Evolutionary conservation across 2,329 filamentous ascomycete genomes (phyloP).

Genomic region (Fusarium sp.): DNA sequence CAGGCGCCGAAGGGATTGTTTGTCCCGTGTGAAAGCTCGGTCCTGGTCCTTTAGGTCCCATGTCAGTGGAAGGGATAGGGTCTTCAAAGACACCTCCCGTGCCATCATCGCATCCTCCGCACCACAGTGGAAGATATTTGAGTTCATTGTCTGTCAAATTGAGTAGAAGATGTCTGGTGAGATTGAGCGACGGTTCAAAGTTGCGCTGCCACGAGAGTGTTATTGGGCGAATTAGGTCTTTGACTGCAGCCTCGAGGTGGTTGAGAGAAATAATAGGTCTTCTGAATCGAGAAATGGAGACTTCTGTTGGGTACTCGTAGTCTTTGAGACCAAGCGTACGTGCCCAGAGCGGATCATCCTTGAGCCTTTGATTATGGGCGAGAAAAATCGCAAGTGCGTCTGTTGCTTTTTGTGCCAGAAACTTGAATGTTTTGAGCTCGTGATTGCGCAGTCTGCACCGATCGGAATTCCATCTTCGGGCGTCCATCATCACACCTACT

Average conservation of each 20-base stretch:
- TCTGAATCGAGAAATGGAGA: not conserved
- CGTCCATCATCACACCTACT: constrained; percentile 31
- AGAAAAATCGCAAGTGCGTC: constrained; percentile 25
- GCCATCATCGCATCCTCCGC: constrained; percentile 65
- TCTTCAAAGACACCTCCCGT: constrained; percentile 62
- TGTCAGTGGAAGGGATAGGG: constrained; percentile 54
- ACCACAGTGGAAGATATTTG: constrained; percentile 73
- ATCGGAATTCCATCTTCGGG: constrained; percentile 7
- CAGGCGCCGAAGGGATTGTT: constrained; percentile 51
- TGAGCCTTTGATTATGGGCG: not conserved
- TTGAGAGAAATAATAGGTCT: constrained; percentile 37
- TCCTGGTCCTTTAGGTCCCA: constrained; percentile 60
- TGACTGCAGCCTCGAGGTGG: constrained; percentile 39
- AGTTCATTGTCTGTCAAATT: constrained; percentile 67
- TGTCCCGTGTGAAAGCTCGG: constrained; percentile 59
- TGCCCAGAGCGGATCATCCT: constrained; percentile 14
- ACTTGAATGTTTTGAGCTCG: not conserved
- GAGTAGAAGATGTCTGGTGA: constrained; percentile 61
- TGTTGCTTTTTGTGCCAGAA: constrained; percentile 8
- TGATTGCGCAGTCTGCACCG: not conserved
- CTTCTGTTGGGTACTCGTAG: not conserved
- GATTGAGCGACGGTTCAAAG: constrained; percentile 50
- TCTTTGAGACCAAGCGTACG: not conserved
- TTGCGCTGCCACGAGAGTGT: constrained; percentile 44
- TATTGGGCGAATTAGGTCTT: constrained; percentile 35